These are phyloP conservation scores for Auricularia cornea DNA, from an alignment of 768 basidiomycete species.

Conservation along the genomic window DNA sequence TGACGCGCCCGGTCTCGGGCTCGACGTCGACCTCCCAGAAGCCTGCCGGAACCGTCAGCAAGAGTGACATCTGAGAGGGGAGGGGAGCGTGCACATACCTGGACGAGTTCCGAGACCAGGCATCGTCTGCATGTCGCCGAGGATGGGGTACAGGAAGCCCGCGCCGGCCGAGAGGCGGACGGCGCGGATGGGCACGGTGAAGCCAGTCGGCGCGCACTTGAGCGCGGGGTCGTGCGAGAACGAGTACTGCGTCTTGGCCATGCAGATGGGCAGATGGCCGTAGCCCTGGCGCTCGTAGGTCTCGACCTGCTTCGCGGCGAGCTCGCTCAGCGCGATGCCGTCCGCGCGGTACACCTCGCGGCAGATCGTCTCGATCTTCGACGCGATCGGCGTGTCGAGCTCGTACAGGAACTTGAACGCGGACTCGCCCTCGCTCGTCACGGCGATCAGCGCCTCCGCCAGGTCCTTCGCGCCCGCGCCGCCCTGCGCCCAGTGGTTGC, in stretches of 20 bases:
- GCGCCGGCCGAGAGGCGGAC: conserved; percentile 88
- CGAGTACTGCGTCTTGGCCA: conserved; percentile 97
- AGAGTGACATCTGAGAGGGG: neutral
- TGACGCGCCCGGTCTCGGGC: conserved; percentile 67
- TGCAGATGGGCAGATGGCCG: conserved; percentile 73
- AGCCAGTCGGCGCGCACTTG: conserved; percentile 87
- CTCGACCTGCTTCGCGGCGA: conserved; percentile 78
- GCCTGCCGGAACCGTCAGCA: conserved; percentile 30
- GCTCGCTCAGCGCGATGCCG: conserved; percentile 77
- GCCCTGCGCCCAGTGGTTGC: conserved; percentile 97
- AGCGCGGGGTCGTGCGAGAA: conserved; percentile 91
- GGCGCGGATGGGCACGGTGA: conserved; percentile 84
- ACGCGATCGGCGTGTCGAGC: conserved; percentile 68
- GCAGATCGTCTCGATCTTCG: conserved; percentile 82
- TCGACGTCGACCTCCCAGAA: conserved; percentile 90
- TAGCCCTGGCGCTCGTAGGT: conserved; percentile 91
- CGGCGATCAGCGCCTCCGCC: conserved; percentile 80
- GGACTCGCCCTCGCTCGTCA: conserved; percentile 71
- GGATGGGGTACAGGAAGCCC: conserved; percentile 89
- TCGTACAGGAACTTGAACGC: conserved; percentile 93
- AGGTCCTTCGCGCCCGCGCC: conserved; percentile 84
- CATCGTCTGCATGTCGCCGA: conserved; percentile 99
- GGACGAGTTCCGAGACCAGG: conserved; percentile 91
- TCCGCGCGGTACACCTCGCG: conserved; percentile 93
- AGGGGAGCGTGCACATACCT: conserved; percentile 33